Base-by-base conservation (phyloP, 2,329 filamentous ascomycete genomes). In the Xylaria sp. region DNA sequence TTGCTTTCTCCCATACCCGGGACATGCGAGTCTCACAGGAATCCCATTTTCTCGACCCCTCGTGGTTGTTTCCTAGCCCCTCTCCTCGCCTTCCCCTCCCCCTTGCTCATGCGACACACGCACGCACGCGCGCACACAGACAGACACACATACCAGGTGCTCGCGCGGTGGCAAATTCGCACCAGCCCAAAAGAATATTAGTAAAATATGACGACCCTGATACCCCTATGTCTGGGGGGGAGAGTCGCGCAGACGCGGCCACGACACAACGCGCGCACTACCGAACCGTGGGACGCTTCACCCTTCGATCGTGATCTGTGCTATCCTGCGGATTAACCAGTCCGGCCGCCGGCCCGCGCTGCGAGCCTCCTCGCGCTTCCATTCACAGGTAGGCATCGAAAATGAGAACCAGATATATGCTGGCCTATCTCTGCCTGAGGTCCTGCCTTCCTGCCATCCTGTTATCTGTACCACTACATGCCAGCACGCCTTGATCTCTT, bases 261-360 rank as follows among this genome's bases (percentile, higher is more conserved):
- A 26, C 24, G 24, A 26, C 24, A n/a, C 24, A 6, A 53, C 51
- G 49, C 48, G 39, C 44, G 44, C 41, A 38, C 2, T 13, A 43
- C 1, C 20, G 5, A 24, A 49, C 24, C 19, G n/a, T 44, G 34
- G 37, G 13, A 29, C 18, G 34, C 18, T 50, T 45, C 21, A 20
- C 44, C 43, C 52, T 29, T 20, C 3, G 55, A 60, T 60, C 57
- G 57, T 58, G 57, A 60, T 60, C 55, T 60, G 49, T 60, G 46
- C 9, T 41, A 60, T 45, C 18, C 26, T 57, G 39, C 45, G 21
- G 34, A 21, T 22, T 17, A 41, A 50, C 34, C 22, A 47, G 47
- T 22, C 21, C 29, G n/a, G n/a, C n/a, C n/a, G n/a, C n/a, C 43
- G 29, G 34, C 20, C n/a, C 2, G 24, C 6, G n/a, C 13, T 13